phyloP scores from a whole-genome alignment of 768 basidiomycete species.

The Lactarius sp. region DNA sequence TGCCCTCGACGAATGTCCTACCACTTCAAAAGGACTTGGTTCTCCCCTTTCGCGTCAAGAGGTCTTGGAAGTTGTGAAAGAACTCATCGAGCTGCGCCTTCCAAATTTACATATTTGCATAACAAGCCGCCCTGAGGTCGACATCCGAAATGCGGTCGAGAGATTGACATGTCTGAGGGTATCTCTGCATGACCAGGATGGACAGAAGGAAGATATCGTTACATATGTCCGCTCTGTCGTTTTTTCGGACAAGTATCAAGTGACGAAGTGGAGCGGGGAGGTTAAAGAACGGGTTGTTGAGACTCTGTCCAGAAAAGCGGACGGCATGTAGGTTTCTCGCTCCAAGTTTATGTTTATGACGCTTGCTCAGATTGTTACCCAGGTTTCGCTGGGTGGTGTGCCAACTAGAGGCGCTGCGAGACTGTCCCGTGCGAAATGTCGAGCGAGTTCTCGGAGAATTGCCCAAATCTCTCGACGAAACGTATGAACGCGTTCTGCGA shows the following conservation, averaged over 20 bases:
- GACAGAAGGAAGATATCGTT: not conserved
- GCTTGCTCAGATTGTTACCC: too few relatives aligned
- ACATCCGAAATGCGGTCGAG: not conserved
- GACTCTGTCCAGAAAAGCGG: not conserved
- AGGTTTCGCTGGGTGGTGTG: too few relatives aligned
- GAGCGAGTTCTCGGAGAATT: not conserved
- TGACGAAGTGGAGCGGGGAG: not conserved
- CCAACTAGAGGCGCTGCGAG: too few relatives aligned
- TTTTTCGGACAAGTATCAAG: conserved; percentile 30
- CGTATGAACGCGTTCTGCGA: too few relatives aligned
- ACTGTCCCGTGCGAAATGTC: too few relatives aligned
- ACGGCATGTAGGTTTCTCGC: too few relatives aligned
- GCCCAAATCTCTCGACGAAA: not conserved
- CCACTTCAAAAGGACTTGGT: not conserved
- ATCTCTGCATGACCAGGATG: not conserved
- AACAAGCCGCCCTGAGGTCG: not conserved
- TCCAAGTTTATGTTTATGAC: too few relatives aligned
- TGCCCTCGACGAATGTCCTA: not conserved
- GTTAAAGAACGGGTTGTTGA: not conserved
- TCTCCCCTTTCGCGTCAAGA: too few relatives aligned
- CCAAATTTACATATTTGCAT: not conserved
- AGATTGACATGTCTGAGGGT: not conserved
- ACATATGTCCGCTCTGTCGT: not conserved
- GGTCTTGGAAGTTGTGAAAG: too few relatives aligned
- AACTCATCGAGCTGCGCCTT: too few relatives aligned